These are phyloP conservation scores for Acaromyces ingoldii DNA, from an alignment of 1,284 basidiomycete species.

Conservation along the genomic window DNA sequence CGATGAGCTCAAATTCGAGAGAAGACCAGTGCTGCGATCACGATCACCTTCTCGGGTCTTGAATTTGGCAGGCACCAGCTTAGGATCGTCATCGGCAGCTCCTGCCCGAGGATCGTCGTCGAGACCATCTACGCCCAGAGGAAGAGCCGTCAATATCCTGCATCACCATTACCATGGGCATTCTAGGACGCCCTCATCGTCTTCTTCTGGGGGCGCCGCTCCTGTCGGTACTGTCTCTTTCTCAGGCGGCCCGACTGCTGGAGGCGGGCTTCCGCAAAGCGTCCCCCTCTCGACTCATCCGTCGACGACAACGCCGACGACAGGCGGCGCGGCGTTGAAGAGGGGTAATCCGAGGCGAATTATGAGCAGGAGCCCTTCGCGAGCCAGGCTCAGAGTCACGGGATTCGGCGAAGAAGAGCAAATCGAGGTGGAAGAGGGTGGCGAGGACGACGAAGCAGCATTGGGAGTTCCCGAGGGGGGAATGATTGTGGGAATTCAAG, in stretches of 20 bases:
- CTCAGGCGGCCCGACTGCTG: too few species aligned
- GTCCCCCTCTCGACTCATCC: too few species aligned
- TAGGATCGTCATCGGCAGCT: background rate
- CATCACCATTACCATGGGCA: background rate
- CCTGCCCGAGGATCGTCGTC: background rate
- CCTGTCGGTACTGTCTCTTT: too few species aligned
- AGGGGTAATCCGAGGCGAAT: background rate
- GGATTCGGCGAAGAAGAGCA: slow-evolving; percentile 23
- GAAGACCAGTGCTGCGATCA: slow-evolving; percentile 33
- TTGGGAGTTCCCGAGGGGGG: too few species aligned
- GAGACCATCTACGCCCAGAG: background rate
- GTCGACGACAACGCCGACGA: too few species aligned
- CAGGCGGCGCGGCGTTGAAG: too few species aligned
- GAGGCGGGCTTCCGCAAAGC: too few species aligned
- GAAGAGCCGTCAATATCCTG: background rate
- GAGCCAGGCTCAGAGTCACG: slow-evolving; percentile 11
- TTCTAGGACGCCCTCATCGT: background rate
- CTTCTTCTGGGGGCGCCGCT: too few species aligned
- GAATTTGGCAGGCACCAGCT: background rate
- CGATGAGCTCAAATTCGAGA: slow-evolving; percentile 32
- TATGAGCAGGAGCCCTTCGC: background rate
- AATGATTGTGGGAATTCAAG: too few species aligned
- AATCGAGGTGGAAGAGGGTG: background rate
- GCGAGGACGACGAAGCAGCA: too few species aligned
- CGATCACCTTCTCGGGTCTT: slow-evolving; percentile 19